Evolutionary conservation across 169 alveolate genomes (phyloP).

Genomic region (Plasmodium cynomolgi): DNA sequence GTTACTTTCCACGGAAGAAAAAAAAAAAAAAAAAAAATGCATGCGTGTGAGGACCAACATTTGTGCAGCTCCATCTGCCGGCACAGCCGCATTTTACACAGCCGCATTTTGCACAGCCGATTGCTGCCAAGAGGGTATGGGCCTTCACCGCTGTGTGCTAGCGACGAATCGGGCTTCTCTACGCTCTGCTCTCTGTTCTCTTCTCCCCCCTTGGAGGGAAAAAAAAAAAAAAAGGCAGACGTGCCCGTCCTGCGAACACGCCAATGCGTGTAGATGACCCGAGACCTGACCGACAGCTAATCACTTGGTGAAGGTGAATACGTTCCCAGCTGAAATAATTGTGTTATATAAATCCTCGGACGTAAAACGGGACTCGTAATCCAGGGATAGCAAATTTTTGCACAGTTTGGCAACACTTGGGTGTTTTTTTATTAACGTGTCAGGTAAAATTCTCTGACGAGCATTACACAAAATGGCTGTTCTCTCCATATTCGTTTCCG

Average conservation of each 20-base stretch:
- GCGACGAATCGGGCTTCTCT: no score
- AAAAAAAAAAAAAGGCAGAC: not conserved
- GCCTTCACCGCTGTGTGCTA: no score
- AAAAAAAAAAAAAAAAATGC: no score
- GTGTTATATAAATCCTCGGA: constrained; percentile 45
- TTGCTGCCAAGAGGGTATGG: no score
- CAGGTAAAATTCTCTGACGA: constrained; percentile 75
- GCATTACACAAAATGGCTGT: constrained; percentile 74
- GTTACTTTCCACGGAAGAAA: no score
- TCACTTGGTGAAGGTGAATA: not conserved
- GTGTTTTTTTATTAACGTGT: constrained; percentile 61
- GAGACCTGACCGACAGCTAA: no score
- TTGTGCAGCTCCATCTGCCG: no score
- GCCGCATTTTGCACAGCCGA: no score
- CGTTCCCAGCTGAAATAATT: constrained; percentile 13
- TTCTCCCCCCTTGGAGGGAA: not conserved
- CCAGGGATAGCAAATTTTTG: constrained; percentile 35
- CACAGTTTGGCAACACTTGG: constrained; percentile 68
- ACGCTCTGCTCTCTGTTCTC: not conserved
- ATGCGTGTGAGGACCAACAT: no score
- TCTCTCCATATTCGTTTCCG: constrained; percentile 79
- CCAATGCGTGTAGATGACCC: no score
- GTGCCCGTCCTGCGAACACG: no score
- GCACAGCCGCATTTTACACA: no score
- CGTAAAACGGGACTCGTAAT: constrained; percentile 30